These are phyloP conservation scores for Lepidium africanum DNA, from an alignment of 345 rosid genomes.

Conservation along the genomic window DNA sequence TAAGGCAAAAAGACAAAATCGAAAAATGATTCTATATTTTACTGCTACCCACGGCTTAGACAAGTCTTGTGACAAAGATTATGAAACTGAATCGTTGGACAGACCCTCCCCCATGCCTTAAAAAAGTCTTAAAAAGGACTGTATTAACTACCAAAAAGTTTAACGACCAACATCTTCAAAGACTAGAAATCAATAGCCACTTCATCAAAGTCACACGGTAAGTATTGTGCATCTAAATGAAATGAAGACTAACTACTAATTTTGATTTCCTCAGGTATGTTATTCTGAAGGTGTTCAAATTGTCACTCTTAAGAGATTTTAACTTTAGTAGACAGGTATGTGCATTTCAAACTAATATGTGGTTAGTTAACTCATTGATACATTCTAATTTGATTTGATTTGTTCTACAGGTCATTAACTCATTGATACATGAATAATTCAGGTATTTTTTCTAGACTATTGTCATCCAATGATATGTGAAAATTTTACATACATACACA, in stretches of 20 bases:
- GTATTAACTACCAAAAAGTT: no score
- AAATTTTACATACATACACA: background rate
- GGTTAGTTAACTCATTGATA: background rate
- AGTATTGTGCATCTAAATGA: background rate
- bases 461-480: no score
- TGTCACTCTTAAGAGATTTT: no score
- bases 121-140: no score
- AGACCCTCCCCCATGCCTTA: no score
- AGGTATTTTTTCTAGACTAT: no score
- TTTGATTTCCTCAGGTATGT: background rate
- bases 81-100: no score
- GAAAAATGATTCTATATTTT: no score
- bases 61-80: no score
- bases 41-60: no score
- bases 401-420: background rate
- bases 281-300: background rate
- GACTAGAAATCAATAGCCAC: background rate
- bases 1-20: no score
- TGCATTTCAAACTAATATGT: background rate
- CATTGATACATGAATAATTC: background rate
- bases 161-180: background rate
- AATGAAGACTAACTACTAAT: background rate
- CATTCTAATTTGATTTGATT: background rate
- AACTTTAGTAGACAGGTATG: background rate
- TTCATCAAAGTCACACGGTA: background rate